Evolutionary conservation across 345 rosid genomes (phyloP).

Genomic region (Populus alba): DNA sequence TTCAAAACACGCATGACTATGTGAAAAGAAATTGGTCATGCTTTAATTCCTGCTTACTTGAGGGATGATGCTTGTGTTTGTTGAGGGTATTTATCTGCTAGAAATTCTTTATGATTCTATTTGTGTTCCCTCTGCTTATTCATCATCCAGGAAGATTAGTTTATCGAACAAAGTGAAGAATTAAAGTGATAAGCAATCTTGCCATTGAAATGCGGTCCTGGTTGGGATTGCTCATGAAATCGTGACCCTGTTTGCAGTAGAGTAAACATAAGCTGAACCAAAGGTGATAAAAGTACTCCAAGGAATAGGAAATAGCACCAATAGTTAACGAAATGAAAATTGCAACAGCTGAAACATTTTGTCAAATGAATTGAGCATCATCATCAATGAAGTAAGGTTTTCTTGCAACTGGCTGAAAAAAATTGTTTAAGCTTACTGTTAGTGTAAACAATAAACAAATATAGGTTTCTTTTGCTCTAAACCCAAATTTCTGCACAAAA

Average conservation of each 20-base stretch:
- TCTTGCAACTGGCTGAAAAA: background rate
- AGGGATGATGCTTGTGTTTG: background rate
- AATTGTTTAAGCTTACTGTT: background rate
- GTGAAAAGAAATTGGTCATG: background rate
- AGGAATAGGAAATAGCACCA: background rate
- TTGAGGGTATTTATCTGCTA: background rate
- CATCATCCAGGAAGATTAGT: background rate
- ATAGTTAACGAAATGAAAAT: no score
- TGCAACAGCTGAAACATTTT: background rate
- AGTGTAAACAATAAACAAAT: background rate
- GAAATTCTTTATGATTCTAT: background rate
- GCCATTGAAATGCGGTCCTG: background rate
- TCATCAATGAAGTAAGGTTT: background rate
- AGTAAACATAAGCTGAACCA: background rate
- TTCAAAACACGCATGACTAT: background rate
- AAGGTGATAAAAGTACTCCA: background rate
- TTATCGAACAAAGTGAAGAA: background rate
- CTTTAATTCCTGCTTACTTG: background rate
- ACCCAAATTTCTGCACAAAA: background rate
- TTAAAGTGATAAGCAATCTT: background rate
- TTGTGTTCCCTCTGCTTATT: background rate
- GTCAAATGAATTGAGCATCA: background rate
- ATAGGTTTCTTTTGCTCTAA: background rate
- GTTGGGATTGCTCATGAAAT: background rate
- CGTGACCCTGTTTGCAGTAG: background rate